Evolutionary conservation across 768 basidiomycete species (phyloP), one percentile per base, ranked within the genome.

Genomic region (Lentinus tigrinus): DNA sequence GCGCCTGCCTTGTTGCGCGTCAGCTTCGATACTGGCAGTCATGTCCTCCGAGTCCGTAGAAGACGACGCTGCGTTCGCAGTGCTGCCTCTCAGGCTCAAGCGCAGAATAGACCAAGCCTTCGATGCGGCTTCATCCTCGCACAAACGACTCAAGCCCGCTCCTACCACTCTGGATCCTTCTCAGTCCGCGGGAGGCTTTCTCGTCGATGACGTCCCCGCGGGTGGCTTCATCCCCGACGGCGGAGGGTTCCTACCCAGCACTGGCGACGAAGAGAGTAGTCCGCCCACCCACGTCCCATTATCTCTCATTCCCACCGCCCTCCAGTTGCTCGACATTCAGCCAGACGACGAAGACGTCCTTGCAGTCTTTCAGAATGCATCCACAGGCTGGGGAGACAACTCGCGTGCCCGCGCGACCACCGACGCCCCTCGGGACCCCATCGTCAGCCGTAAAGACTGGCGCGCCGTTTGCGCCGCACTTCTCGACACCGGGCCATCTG

Each of bases 381-480:
- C 88, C 0, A 75, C 81, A 1, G 91, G 89, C 17, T 92, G 91
- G 91, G 26, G 47, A 31, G 31, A 31, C 27, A 44, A 31, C 72
- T 72, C 10, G 59, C 67, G 34, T 64, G 65, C 17, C 65, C 58
- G 19, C 48, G 59, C 28, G 51, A 60, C 23, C 14, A 50, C 58
- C 11, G 57, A 53, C 2, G 62, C 66, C 5, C 54, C 57, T 6
- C 66, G 63, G 31, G 73, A 69, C 14, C 70, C 70, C 27, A 69
- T 73, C 43, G 81, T 94, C 24, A 82, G 78, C 62, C 74, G 78
- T 48, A 83, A 85, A 27, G 91, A 93, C 67, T 94, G 89, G 88
- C 81, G 88, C 37, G 80, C 89, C 13, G 88, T 94, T 4, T 93
- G 91, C 67, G 84, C 87, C 10, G 87, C 87, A 4, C 74, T 94